A percentile compares a stretch with the other conserved stretches of the same genome.
phyloP scores from a whole-genome alignment of 2,329 filamentous ascomycete species.

The Hypoxylon sp. region DNA sequence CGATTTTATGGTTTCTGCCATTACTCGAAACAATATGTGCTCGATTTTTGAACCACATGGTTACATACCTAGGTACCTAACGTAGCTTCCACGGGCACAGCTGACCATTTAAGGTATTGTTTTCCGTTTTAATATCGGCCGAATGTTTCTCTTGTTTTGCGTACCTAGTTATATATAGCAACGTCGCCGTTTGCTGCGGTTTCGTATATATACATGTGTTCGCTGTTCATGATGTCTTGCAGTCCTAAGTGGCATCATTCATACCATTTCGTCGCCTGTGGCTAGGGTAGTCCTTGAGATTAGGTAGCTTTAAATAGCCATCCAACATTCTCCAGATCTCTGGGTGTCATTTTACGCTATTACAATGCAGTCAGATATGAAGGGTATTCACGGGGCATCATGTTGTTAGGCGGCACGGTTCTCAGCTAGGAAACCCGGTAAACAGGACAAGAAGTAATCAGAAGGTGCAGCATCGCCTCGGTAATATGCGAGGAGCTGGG shows the following conservation, averaged over 20 bases:
- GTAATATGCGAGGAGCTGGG: slow-evolving; percentile 13
- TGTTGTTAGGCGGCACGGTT: slow-evolving; percentile 37
- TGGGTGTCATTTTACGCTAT: slow-evolving; percentile 24
- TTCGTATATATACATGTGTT: slow-evolving; percentile 9
- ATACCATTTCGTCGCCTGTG: slow-evolving; percentile 6
- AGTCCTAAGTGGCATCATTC: slow-evolving; percentile 7
- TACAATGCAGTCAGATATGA: slow-evolving; percentile 20
- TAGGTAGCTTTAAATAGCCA: slow-evolving; percentile 15
- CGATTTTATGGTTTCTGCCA: neutral
- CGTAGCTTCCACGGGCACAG: neutral
- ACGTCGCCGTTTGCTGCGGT: neutral
- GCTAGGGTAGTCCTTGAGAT: slow-evolving; percentile 19
- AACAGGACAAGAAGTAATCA: slow-evolving; percentile 17
- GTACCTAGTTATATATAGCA: neutral
- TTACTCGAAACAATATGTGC: slow-evolving; percentile 11
- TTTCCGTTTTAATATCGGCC: neutral
- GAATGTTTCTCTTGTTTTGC: slow-evolving; percentile 3
- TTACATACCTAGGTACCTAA: neutral
- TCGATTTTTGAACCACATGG: neutral
- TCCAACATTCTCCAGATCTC: slow-evolving; percentile 32
- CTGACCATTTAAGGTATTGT: neutral
- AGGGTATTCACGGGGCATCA: slow-evolving; percentile 9
- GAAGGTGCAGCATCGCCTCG: slow-evolving; percentile 35
- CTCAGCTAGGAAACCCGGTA: slow-evolving; percentile 43
- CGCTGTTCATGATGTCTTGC: slow-evolving; percentile 21